These are phyloP conservation scores for Luffa acutangula DNA, from an alignment of 306 rosid genomes.

Conservation along the genomic window DNA sequence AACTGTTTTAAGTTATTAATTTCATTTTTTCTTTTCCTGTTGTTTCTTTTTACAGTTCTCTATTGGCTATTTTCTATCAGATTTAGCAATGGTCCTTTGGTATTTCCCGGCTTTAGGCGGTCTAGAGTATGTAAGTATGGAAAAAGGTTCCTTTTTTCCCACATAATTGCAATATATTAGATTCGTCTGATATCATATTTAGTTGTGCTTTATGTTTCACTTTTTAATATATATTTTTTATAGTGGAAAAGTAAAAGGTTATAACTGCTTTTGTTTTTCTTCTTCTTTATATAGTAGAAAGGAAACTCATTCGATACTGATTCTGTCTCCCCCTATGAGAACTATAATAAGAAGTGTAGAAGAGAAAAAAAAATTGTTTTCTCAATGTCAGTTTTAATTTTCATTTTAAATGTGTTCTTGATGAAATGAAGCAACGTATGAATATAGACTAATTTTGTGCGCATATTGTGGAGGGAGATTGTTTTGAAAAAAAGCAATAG, in stretches of 20 bases:
- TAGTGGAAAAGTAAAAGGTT: not conserved
- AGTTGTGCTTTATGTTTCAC: not conserved
- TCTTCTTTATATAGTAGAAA: not conserved
- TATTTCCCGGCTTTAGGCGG: constrained; percentile 82
- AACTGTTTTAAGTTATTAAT: not conserved
- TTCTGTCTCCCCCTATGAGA: not conserved
- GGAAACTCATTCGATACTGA: not conserved
- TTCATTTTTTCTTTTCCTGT: constrained; percentile 2
- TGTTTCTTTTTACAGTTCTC: constrained; percentile 47
- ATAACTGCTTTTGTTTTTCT: not conserved
- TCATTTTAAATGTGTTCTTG: not conserved
- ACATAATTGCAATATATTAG: not conserved
- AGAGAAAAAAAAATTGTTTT: not conserved
- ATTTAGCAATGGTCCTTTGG: constrained; percentile 75
- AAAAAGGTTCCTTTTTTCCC: constrained; percentile 4
- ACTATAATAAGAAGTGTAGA: not conserved
- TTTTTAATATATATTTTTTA: not conserved
- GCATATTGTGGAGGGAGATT: not conserved
- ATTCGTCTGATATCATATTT: not conserved
- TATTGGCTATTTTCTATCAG: constrained; percentile 77
- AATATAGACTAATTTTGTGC: not conserved
- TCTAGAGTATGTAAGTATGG: constrained; percentile 68
- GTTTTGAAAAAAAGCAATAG: not conserved
- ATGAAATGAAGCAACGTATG: not conserved
- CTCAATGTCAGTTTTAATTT: not conserved